Base-by-base conservation (phyloP, 805 yeast genomes). In the Saturnispora saitoi region DNA sequence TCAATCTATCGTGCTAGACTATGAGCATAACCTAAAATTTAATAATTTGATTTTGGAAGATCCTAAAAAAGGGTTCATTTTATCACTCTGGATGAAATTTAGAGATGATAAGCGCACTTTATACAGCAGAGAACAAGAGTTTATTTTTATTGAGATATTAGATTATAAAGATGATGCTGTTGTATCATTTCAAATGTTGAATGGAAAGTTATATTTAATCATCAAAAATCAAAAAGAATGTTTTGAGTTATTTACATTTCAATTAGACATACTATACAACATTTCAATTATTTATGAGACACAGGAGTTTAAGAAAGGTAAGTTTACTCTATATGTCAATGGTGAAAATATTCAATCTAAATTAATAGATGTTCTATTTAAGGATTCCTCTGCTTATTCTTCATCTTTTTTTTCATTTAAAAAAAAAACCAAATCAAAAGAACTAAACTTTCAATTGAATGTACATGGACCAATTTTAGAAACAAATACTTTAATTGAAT, bases 71-170 rank as follows among this genome's bases (percentile, higher is more conserved):
- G 62, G 61, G 3, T 58, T 60, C 15, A 54, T 63, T 1, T 10
- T 63, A 17, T 60, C 62, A 3, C 34, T 54, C 2, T 62, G 68
- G 66, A 31, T 64, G 19, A 51, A 51, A 34, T 34, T 62, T 0
- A 34, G 26, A 22, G 19, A 32, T n/a, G 30, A 45, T 31, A 11
- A 15, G 12, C 20, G 15, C 4, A 36, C 6, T 20, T 3, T 9
- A 19, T 32, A 3, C 14, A 12, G 10, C 9, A 20, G n/a, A 14
- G 26, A 19, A 28, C 24, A 14, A 31, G 15, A 32, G 5, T 29
- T 11, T 32, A 24, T 12, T 20, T 38, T 30, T 9, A 5, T 38
- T 29, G 26, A 44, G 10, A 14, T 43, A 19, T 4, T 24, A n/a
- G n/a, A 14, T 6, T n/a, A 22, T 9, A n/a, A 43, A 3, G 30